phyloP scores from a whole-genome alignment of 2,329 filamentous ascomycete genomes.

The Beauveria scarabaeidicola region DNA sequence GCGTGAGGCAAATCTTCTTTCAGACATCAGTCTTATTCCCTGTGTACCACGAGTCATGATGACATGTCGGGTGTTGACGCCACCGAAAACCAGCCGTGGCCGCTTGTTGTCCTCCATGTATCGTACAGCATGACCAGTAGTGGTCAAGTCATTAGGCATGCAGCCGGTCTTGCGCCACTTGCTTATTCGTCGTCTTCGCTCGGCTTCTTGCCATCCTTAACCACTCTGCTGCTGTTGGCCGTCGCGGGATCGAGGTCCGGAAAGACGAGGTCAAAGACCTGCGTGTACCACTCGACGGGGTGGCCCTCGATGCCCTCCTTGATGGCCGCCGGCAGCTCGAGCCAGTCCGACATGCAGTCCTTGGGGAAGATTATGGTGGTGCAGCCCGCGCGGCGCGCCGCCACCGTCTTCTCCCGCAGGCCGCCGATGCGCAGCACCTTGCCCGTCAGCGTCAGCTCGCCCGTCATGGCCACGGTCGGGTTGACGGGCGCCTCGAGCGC shows the following conservation, averaged over 20 bases:
- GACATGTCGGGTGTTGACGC: not conserved
- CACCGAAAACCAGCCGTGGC: not conserved
- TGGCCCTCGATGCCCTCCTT: conserved; percentile 91
- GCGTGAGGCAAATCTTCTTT: not conserved
- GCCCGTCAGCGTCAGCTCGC: conserved; percentile 90
- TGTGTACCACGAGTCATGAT: not conserved
- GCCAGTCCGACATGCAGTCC: conserved; percentile 95
- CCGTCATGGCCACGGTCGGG: conserved; percentile 93
- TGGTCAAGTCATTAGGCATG: not conserved
- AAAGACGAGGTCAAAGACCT: conserved; percentile 90
- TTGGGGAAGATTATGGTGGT: conserved; percentile 90
- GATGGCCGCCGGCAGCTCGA: conserved; percentile 96
- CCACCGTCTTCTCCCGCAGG: conserved; percentile 92
- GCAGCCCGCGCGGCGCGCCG: conserved; percentile 82
- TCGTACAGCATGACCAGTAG: not conserved
- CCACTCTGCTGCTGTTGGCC: conserved; percentile 65
- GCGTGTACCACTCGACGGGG: conserved; percentile 85
- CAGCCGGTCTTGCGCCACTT: not conserved
- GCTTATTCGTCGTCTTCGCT: conserved; percentile 23
- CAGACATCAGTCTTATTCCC: not conserved
- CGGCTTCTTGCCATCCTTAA: conserved; percentile 43
- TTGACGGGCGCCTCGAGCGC: conserved; percentile 71
- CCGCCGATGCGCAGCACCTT: conserved; percentile 95
- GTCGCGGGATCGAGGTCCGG: conserved; percentile 63
- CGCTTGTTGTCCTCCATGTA: not conserved